Evolutionary conservation across 257 asterid genomes (phyloP), one percentile per base, ranked within the genome.

Genomic region (Jacaranda copaia): DNA sequence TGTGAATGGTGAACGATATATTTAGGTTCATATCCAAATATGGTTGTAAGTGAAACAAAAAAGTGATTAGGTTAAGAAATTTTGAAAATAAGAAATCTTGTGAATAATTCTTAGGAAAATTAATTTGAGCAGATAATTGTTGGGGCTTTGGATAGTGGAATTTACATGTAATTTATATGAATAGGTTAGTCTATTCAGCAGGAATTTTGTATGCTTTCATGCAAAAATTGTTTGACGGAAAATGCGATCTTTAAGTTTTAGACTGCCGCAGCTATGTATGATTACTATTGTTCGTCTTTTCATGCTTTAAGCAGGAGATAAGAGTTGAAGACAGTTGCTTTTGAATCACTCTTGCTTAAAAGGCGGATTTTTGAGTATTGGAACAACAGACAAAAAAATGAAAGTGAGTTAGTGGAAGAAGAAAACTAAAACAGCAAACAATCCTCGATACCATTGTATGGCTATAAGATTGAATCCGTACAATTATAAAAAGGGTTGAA

Each of bases 21-120:
- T 56, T 14, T 67, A 16, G 64, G 40, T 74, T 77, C 16, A 42
- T 53, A 38, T 72, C 79, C 75, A 73, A 12, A 59, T 56, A 19
- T 78, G 62, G 55, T 3, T 66, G 49, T 36, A 16, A 70, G 67
- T 68, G 64, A 72, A 74, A 32, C 46, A 61, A 20, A 46, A 6
- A 68, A 55, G 51, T 45, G 51, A 16, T 67, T 7, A 16, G 75
- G 64, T n/a, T 0, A 42, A 60, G 35, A 59, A 19, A 20, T 51
- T 39, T 40, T 6, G 63, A 15, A 8, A 74, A 60, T 43, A 18
- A 49, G 56, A 51, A 63, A 48, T 48, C 40, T 53, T 64, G 49
- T 57, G 58, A 52, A 75, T 70, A 32, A 11, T 42, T 67, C n/a
- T 49, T 52, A 40, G 16, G 76, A 10, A 8, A 45, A 25, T 70